Evolutionary conservation across 441 rosid species (phyloP).

Genomic region (Lepidium campestre): DNA sequence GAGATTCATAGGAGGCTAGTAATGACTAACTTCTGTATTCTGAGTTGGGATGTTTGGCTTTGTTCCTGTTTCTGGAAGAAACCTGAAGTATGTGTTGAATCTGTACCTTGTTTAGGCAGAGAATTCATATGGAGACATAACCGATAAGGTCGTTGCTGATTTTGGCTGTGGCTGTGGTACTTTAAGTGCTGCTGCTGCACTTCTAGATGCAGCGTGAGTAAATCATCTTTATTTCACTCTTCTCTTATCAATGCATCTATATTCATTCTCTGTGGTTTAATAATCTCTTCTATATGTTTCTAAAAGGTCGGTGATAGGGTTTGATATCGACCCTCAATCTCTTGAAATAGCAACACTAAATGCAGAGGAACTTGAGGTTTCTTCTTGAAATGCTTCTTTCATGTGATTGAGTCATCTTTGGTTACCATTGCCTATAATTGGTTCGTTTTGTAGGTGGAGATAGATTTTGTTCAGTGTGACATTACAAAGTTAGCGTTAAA

Average conservation of each 20-base stretch:
- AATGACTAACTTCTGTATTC: background rate
- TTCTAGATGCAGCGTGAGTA: slow-evolving; percentile 86
- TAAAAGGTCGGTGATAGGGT: slow-evolving; percentile 67
- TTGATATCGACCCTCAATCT: slow-evolving; percentile 73
- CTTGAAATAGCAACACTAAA: slow-evolving; percentile 69
- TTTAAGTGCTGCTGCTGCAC: slow-evolving; percentile 76
- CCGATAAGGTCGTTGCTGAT: slow-evolving; percentile 75
- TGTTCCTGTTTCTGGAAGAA: background rate
- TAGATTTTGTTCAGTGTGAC: slow-evolving; percentile 72
- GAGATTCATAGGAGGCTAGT: background rate
- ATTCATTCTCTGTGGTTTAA: background rate
- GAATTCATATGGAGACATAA: slow-evolving; percentile 78
- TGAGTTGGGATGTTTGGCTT: background rate
- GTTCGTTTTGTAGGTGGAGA: slow-evolving; percentile 61
- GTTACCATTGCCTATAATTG: background rate
- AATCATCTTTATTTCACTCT: background rate
- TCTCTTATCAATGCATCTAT: background rate
- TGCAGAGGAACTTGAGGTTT: slow-evolving; percentile 86
- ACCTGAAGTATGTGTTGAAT: slow-evolving; percentile 5
- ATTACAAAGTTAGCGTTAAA: slow-evolving; percentile 54
- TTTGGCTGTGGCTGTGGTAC: slow-evolving; percentile 98
- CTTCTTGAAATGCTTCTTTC: background rate
- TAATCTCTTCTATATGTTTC: background rate
- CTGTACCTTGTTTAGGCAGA: slow-evolving; percentile 54
- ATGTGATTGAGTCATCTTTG: background rate